Evolutionary conservation across 768 basidiomycete genomes (phyloP), one percentile per base, ranked within the genome.

Genomic region (Tylopilus balloui): DNA sequence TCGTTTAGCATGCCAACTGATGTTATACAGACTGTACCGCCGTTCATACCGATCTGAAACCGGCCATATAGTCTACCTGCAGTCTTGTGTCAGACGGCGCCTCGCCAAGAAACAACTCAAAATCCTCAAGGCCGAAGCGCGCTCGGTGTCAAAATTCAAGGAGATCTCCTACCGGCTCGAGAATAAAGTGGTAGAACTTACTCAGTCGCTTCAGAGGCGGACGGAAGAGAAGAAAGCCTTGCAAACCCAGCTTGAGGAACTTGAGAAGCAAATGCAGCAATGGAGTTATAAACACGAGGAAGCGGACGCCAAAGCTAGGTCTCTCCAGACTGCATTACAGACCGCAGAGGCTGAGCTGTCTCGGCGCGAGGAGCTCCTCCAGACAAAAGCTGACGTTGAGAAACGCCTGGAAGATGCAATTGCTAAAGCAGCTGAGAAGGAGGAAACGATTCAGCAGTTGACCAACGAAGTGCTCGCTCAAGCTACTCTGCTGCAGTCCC

Each of bases 101-200:
- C 72, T 88, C 42, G 96, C 96, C 19, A 81, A 85, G 50, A 86
- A 84, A 57, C 83, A 97, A 64, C 80, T 99, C 54, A 88, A 86
- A 59, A 73, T 72, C 10, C 80, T 99, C 55, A 86, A 79, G 62
- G 80, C 85, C 8, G 96, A 99, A 69, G 96, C 96, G 6, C 91
- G 93, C 44, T 98, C 96, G 2, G 94, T 94, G 24, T 88, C 90
- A 57, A 96, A 93, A 65, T 97, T 95, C 82, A 97, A 96, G 73
- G 93, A 96, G 71, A 96, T 95, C 57, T 97, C 95, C 0, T 98
- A 98, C 64, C 84, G 82, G 58, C 78, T 99, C 48, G 96, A 99
- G 73, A 99, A 98, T 78, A 99, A 98, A 72, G 96, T 99, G 37
- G 92, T 99, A 50, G 95, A 98, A 65, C 86, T 99, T 53, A 98